Conservation (phyloP, 306 rosid genomes). For the Inga laurina region DNA sequence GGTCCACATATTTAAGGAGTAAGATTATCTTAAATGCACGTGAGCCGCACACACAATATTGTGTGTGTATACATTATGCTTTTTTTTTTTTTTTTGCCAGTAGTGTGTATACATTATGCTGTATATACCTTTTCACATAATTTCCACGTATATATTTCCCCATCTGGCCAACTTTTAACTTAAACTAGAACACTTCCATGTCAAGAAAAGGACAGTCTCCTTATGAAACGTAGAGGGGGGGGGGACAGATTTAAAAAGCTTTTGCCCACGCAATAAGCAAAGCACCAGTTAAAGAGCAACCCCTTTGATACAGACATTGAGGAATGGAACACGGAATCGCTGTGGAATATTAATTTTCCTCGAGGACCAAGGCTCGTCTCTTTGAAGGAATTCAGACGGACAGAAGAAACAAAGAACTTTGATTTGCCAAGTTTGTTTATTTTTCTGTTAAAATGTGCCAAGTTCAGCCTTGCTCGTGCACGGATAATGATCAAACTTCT, state of each 20-base stretch:
- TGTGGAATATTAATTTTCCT: constrained; percentile 35
- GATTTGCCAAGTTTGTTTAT: no score
- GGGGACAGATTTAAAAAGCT: constrained; percentile 25
- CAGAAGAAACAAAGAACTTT: neutral
- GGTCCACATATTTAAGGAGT: no score
- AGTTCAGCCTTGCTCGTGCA: no score
- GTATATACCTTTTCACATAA: neutral
- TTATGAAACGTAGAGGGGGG: constrained; percentile 26
- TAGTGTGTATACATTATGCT: no score
- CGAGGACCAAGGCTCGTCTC: neutral
- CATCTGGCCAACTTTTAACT: neutral
- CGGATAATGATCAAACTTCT: no score
- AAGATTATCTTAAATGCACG: no score
- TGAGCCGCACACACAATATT: no score
- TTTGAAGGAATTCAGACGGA: neutral
- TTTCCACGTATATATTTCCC: no score
- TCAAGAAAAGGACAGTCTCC: constrained; percentile 50
- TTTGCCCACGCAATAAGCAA: constrained; percentile 34
- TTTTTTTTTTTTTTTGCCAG: no score
- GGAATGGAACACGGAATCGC: neutral
- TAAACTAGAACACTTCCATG: constrained; percentile 29
- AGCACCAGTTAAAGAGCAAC: constrained; percentile 28
- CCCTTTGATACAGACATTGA: constrained; percentile 23
- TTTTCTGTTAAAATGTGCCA: no score
- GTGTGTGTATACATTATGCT: no score